These are phyloP conservation scores for Wickerhamomyces kurtzmanii DNA, from an alignment of 805 yeast genomes.

Conservation along the genomic window DNA sequence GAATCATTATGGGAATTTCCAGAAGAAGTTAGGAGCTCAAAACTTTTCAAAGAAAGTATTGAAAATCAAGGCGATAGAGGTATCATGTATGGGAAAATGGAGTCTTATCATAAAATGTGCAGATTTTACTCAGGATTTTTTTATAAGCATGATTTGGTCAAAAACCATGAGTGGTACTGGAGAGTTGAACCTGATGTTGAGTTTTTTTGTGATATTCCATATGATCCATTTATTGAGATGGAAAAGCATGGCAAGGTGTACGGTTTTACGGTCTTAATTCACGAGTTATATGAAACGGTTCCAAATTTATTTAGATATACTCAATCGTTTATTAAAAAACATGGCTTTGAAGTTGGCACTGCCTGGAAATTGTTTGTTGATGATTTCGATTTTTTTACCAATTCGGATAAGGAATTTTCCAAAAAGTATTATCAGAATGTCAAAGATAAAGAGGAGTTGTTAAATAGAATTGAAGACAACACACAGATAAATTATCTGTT, in stretches of 20 bases:
- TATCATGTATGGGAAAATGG: conserved; percentile 75
- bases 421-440: conserved; percentile 16
- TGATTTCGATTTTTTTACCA: conserved; percentile 24
- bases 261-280: conserved; percentile 75
- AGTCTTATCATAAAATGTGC: conserved; percentile 90
- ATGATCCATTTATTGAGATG: conserved; percentile 88
- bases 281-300: conserved; percentile 72
- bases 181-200: conserved; percentile 90
- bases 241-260: conserved; percentile 55
- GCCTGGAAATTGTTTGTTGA: conserved; percentile 62
- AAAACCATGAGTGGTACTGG: conserved; percentile 85
- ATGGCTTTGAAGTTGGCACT: conserved; percentile 40
- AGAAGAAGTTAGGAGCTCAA: conserved; percentile 9
- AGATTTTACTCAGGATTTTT: conserved; percentile 83
- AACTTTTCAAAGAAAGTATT: conserved; percentile 41
- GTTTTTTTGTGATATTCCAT: conserved; percentile 82
- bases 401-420: conserved; percentile 20
- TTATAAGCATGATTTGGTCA: conserved; percentile 67
- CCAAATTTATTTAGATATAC: conserved; percentile 77
- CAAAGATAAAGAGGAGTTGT: conserved; percentile 15
- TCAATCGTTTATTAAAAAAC: conserved; percentile 43
- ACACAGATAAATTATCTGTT: conserved; percentile 20
- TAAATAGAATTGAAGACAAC: conserved; percentile 17
- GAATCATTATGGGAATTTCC: conserved; percentile 65
- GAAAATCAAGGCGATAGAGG: conserved; percentile 74